Evolutionary conservation across 1,284 basidiomycete genomes (phyloP).

Genomic region (Ustilago tritici): DNA sequence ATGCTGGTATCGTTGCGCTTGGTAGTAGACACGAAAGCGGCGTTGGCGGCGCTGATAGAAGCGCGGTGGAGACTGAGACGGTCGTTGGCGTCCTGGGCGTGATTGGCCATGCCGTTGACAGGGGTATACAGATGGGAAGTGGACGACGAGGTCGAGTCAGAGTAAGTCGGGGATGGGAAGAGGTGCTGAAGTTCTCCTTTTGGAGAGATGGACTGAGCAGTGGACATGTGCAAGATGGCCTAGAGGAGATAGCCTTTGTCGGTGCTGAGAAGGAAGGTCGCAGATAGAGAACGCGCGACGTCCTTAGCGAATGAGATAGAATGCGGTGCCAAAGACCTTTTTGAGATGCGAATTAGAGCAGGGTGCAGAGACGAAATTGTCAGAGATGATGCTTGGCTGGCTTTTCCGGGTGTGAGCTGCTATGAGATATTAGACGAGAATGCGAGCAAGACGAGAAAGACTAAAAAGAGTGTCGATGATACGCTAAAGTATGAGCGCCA

Average conservation of each 20-base stretch:
- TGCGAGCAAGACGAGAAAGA: slow-evolving; percentile 1
- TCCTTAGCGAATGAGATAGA: neutral
- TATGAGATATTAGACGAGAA: slow-evolving; percentile 17
- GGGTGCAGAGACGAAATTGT: slow-evolving; percentile 3
- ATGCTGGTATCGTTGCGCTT: slow-evolving; percentile 22
- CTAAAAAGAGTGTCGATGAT: slow-evolving; percentile 9
- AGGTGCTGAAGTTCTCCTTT: slow-evolving; percentile 39
- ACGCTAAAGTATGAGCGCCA: neutral
- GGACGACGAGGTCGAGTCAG: slow-evolving; percentile 48
- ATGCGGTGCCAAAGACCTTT: neutral
- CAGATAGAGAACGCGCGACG: slow-evolving; percentile 5
- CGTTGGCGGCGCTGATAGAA: slow-evolving; percentile 51
- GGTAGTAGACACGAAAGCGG: slow-evolving; percentile 48
- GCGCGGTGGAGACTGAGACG: slow-evolving; percentile 36
- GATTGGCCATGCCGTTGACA: slow-evolving; percentile 30
- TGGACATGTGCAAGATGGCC: slow-evolving; percentile 36
- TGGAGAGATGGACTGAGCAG: slow-evolving; percentile 42
- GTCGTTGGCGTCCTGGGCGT: slow-evolving; percentile 18
- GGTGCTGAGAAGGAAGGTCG: slow-evolving; percentile 4
- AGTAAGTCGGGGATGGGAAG: slow-evolving; percentile 55
- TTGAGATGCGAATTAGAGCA: slow-evolving; percentile 7
- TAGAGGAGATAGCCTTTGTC: neutral
- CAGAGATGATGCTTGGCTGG: slow-evolving; percentile 6
- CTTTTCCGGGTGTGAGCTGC: neutral
- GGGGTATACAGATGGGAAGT: slow-evolving; percentile 54